phyloP scores from a whole-genome alignment of 148 eudicot genomes.

The Heliosperma pusillum region DNA sequence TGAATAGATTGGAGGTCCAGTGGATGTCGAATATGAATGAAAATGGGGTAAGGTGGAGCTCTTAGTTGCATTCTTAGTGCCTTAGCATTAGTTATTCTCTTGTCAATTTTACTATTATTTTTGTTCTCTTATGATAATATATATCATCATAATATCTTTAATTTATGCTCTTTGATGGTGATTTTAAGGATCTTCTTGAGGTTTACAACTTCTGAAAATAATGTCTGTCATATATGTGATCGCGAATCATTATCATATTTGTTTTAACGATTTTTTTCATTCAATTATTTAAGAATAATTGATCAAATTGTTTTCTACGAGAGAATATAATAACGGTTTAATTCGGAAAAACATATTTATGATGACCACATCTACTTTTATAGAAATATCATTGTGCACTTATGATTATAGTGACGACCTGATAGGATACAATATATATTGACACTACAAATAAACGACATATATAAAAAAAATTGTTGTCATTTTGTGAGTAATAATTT shows the following conservation, averaged over 20 bases:
- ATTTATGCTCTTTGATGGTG: slow-evolving; percentile 16
- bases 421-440: too few species aligned
- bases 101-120: slow-evolving; percentile 9
- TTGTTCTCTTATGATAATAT: slow-evolving; percentile 13
- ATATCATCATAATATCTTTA: background rate
- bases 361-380: too few species aligned
- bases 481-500: too few species aligned
- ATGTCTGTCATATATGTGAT: background rate
- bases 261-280: background rate
- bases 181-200: slow-evolving; percentile 19
- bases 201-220: slow-evolving; percentile 1
- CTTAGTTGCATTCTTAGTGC: background rate
- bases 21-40: background rate
- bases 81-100: slow-evolving; percentile 21
- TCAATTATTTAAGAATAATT: slow-evolving; percentile 9
- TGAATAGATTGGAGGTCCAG: background rate
- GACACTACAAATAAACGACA: too few species aligned
- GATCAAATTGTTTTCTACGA: background rate
- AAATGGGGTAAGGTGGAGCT: background rate
- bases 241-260: background rate
- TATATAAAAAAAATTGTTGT: too few species aligned
- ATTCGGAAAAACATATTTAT: too few species aligned
- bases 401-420: too few species aligned
- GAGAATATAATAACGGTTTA: too few species aligned
- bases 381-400: too few species aligned